Evolutionary conservation across 2,329 filamentous ascomycete species (phyloP).

Genomic region (Fusarium incarnatum): DNA sequence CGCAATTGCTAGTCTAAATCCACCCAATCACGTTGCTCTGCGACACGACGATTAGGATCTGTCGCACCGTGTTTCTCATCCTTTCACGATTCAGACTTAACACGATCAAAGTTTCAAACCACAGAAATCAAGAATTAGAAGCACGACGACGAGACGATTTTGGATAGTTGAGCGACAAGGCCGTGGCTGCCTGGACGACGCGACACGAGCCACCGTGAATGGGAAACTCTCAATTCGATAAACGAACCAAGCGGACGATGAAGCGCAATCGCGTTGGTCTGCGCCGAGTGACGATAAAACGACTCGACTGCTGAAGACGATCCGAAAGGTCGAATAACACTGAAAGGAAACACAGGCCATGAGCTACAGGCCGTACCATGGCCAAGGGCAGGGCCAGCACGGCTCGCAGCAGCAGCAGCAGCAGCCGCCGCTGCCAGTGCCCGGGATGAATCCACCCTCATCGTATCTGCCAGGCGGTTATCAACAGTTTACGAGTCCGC

Average conservation of each 20-base stretch:
- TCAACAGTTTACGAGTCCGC: conserved; percentile 48
- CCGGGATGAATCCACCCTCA: conserved; percentile 38
- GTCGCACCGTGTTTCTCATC: conserved; percentile 43
- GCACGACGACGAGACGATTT: neutral
- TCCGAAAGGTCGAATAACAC: neutral
- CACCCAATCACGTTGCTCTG: conserved; percentile 40
- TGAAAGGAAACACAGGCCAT: conserved; percentile 47
- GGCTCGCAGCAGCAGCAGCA: conserved; percentile 47
- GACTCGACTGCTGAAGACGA: conserved; percentile 39
- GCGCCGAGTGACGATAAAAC: conserved; percentile 45
- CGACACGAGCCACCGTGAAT: conserved; percentile 16
- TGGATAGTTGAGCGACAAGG: conserved; percentile 7
- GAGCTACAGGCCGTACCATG: conserved; percentile 51
- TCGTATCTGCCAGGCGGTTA: conserved; percentile 37
- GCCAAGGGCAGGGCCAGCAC: conserved; percentile 46
- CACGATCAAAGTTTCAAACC: conserved; percentile 28
- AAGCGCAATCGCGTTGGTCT: conserved; percentile 46
- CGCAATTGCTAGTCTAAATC: conserved; percentile 15
- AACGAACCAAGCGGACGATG: conserved; percentile 38
- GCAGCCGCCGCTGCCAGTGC: conserved; percentile 39
- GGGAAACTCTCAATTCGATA: conserved; percentile 4
- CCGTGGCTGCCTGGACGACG: conserved; percentile 6
- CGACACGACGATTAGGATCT: conserved; percentile 41
- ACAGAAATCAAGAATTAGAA: conserved; percentile 11
- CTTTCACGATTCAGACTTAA: conserved; percentile 34